Conservation (phyloP, 2,329 filamentous ascomycete genomes). For the Didymella sp. region DNA sequence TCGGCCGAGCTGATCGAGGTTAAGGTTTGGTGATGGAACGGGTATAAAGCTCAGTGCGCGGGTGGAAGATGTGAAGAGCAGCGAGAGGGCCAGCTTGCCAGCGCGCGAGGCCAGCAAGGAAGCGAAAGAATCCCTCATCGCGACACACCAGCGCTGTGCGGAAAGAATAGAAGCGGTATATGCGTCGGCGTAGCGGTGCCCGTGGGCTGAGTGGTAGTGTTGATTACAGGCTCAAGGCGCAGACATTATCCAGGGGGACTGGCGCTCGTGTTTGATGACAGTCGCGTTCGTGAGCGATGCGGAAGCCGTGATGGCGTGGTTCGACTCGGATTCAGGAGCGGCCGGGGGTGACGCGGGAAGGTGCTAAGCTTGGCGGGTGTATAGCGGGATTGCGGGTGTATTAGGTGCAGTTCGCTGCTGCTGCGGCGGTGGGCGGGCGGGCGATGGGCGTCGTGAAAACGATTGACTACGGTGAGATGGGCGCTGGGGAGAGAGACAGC, state of each 20-base stretch:
- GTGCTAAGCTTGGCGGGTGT: conserved; percentile 31
- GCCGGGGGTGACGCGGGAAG: conserved; percentile 27
- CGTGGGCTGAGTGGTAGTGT: conserved; percentile 18
- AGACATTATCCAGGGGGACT: conserved; percentile 18
- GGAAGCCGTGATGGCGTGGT: conserved; percentile 17
- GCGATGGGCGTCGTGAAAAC: conserved; percentile 37
- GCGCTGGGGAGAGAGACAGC: conserved; percentile 27
- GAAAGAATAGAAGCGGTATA: conserved; percentile 29
- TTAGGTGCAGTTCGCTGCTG: conserved; percentile 23
- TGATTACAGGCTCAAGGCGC: conserved; percentile 17
- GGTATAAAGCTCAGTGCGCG: conserved; percentile 62
- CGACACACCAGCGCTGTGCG: conserved; percentile 30
- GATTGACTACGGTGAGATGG: conserved; percentile 50
- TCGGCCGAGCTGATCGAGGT: conserved; percentile 78
- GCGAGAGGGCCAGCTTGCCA: conserved; percentile 47
- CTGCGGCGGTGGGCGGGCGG: no score
- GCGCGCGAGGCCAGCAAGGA: conserved; percentile 48
- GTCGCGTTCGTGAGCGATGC: conserved; percentile 11
- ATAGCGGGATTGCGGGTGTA: conserved; percentile 25
- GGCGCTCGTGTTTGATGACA: conserved; percentile 11
- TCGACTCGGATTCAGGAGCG: conserved; percentile 21
- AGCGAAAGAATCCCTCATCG: conserved; percentile 49
- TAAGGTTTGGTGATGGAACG: conserved; percentile 74
- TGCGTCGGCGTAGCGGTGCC: conserved; percentile 20
- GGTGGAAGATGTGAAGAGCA: conserved; percentile 40